Evolutionary conservation across 2,329 filamentous ascomycete species (phyloP), one percentile per base, ranked within the genome.

Genomic region (Penicillium sp.): DNA sequence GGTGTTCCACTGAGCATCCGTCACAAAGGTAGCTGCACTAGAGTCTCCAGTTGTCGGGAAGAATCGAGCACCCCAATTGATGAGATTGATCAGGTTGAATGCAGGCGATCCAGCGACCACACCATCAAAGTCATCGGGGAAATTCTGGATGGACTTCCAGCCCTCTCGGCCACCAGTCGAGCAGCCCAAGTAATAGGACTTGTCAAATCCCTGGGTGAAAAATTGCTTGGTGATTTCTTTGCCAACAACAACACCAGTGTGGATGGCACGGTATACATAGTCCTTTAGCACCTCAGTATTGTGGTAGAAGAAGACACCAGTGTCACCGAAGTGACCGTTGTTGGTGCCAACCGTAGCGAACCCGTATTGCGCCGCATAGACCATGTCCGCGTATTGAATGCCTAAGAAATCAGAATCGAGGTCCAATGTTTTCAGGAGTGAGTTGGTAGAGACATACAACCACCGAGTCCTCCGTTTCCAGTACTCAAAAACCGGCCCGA

Each of bases 81-180:
- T 65, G 10, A 81, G 67, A 51, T 78, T 74, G 58, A 79, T 76
- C 62, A 76, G 79, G 63, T 76, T 73, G 25, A 76, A 59, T 34
- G 76, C 77, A 20, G 71, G 77, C 43, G 79, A 73, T 10, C 76
- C 78, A 6, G 76, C 73, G 20, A 81, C 69, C 59, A 81, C 76
- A n/a, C 79, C 79, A 55, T 81, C 78, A 57, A 87, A 86, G 60
- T 86, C 84, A 0, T 81, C 74, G 0, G 86, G 84, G 60, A 80
- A 86, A 14, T 73, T 67, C 63, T 87, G 80, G 0, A 83, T 80
- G 6, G 81, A 79, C 55, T 83, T 83, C 37, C 85, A 73, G 3
- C 84, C 86, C 73, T 88, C 83, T 0, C 85, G 77, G 0, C 86
- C 85, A 6, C 86, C 86, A 0, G 83, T 82, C 0, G 84, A 87